Conservation (phyloP, 306 rosid genomes). For the Pterocarpus santalinus region DNA sequence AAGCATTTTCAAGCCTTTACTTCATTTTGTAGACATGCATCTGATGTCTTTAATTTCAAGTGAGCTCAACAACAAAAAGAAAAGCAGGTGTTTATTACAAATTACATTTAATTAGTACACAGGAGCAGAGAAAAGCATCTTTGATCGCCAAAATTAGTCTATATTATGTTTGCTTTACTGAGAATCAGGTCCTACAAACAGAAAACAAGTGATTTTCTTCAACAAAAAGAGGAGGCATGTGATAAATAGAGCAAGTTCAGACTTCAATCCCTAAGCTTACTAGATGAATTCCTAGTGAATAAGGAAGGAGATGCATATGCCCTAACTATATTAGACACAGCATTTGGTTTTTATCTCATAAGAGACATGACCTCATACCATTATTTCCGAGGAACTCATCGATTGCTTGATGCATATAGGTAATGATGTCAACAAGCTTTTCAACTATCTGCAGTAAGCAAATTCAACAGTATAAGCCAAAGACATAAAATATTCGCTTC, state of each 20-base stretch:
- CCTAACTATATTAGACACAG: background rate
- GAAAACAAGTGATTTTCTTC: conserved; percentile 29
- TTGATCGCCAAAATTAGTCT: no score
- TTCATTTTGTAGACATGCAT: background rate
- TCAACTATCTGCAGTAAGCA: conserved; percentile 83
- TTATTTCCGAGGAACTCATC: conserved; percentile 69
- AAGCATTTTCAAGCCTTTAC: conserved; percentile 17
- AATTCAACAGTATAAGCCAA: conserved; percentile 36
- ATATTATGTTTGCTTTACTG: background rate
- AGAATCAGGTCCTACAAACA: conserved; percentile 18
- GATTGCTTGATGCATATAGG: conserved; percentile 73
- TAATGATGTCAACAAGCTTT: conserved; percentile 77
- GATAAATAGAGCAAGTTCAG: conserved; percentile 15
- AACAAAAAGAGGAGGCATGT: conserved; percentile 2
- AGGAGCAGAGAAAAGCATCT: no score
- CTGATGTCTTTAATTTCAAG: conserved; percentile 23
- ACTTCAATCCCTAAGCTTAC: conserved; percentile 29
- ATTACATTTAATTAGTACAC: no score
- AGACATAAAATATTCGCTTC: conserved; percentile 10
- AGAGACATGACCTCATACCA: conserved; percentile 60
- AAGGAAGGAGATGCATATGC: conserved; percentile 26
- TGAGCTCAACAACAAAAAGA: conserved; percentile 28
- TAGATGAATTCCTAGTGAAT: conserved; percentile 4
- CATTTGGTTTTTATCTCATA: conserved; percentile 11
- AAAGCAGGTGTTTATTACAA: no score